Base-by-base conservation (phyloP, 371 early-diverging fungal species). In the Spraguea lophii region DNA sequence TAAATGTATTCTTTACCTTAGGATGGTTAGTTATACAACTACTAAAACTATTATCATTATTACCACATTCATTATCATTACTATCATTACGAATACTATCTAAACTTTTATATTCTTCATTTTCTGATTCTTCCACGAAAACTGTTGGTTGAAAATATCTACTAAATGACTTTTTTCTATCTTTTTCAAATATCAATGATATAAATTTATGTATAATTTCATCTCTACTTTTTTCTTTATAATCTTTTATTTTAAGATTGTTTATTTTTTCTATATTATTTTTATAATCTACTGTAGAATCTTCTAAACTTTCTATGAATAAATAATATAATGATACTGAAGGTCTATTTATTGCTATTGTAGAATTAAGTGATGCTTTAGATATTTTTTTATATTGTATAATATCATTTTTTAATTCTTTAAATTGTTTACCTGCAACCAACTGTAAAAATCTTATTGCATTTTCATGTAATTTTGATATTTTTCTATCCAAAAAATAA, bases 321-420 rank as follows among this genome's bases (percentile, higher is more conserved):
- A 63, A 41, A 34, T 58, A 55, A 42, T 63, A 63, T n/a, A 63
- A 32, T 7, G 54, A 49, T 24, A 63, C 49, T 12, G 49, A 32
- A n/a, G 63, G 63, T 40, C 55, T 56, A 38, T 58, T 55, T 7
- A 48, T 30, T 17, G 37, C 27, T 38, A 55, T 44, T 26, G 50
- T 20, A 19, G 45, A 32, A 1, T 45, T 36, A 20, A 36, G 22
- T 16, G 49, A 41, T 4, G 47, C 36, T 9, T 32, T 36, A 24
- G 50, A 53, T 20, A 55, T 49, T 23, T 46, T 46, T n/a, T 42
- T 36, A 42, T 35, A 63, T 25, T 32, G 39, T 23, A 40, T 17
- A 2, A 63, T 22, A 35, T 63, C 59, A 10, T 49, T 48, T 23
- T 56, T 38, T 25, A 55, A 15, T 39, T 63, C 47, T 24, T 19